These are phyloP conservation scores for Sphagnum magellanicum DNA, from an alignment of 228 moss, liverwort and hornwort species.

Conservation along the genomic window DNA sequence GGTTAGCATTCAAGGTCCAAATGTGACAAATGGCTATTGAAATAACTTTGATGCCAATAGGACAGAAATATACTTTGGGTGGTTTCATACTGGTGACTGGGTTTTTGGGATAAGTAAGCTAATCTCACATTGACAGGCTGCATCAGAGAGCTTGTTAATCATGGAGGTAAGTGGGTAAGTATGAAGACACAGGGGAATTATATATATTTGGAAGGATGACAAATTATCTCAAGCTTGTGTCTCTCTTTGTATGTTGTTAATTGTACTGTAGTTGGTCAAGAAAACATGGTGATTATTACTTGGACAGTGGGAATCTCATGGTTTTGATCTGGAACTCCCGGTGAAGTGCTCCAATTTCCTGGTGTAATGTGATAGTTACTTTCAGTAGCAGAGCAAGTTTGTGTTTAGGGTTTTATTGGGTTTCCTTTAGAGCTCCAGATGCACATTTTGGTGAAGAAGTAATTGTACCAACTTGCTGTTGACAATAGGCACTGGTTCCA, in stretches of 20 bases:
- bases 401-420: neutral
- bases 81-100: conserved; percentile 98
- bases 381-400: no score
- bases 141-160: conserved; percentile 94
- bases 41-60: conserved; percentile 93
- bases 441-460: conserved; percentile 98
- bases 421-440: conserved; percentile 86
- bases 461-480: neutral
- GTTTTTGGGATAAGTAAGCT: conserved; percentile 83
- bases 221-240: no score
- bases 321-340: no score
- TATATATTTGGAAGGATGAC: no score
- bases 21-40: conserved; percentile 78
- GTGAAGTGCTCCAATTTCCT: no score
- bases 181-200: neutral
- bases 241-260: no score
- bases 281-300: no score
- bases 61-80: conserved; percentile 64
- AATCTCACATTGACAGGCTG: conserved; percentile 93
- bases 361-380: no score
- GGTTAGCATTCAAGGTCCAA: conserved; percentile 82
- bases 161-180: conserved; percentile 58
- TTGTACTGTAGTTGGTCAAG: neutral
- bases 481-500: neutral
- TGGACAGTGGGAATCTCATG: no score